These are phyloP conservation scores for Schwanniomyces occidentalis DNA, from an alignment of 805 yeast species.

Conservation along the genomic window DNA sequence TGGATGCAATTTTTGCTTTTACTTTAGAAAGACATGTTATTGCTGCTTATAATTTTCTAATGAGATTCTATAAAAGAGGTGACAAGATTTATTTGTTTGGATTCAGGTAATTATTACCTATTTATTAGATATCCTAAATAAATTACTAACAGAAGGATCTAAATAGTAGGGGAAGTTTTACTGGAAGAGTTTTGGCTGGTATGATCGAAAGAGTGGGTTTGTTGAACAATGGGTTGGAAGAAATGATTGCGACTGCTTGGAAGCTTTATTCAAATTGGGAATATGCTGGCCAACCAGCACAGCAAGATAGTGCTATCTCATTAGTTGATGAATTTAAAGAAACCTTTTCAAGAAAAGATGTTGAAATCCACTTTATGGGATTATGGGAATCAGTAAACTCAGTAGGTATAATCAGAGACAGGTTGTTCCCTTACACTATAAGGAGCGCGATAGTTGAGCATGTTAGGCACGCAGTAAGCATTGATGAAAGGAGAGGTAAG, in stretches of 20 bases:
- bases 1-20: constrained; percentile 53
- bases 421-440: constrained; percentile 59
- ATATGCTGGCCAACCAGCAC: constrained; percentile 56
- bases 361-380: constrained; percentile 59
- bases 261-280: constrained; percentile 61
- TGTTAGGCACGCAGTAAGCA: constrained; percentile 64
- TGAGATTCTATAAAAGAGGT: constrained; percentile 48
- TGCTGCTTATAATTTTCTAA: constrained; percentile 55
- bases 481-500: constrained; percentile 67
- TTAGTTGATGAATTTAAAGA: constrained; percentile 53
- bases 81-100: constrained; percentile 61
- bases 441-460: constrained; percentile 53
- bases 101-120: constrained; percentile 34
- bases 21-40: constrained; percentile 57
- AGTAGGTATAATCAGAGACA: constrained; percentile 58
- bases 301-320: constrained; percentile 42
- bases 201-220: constrained; percentile 68
- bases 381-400: constrained; percentile 71
- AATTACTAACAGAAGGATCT: constrained; percentile 10
- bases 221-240: constrained; percentile 53
- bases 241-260: constrained; percentile 63
- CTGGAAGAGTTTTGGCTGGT: constrained; percentile 63
- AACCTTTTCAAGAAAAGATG: constrained; percentile 50
- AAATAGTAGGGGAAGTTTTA: constrained; percentile 58
- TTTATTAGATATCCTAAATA: background rate